Percentiles rank a stretch among this genome's conserved stretches.
Conservation (phyloP, 257 asterid species). For the Petrea volubilis region DNA sequence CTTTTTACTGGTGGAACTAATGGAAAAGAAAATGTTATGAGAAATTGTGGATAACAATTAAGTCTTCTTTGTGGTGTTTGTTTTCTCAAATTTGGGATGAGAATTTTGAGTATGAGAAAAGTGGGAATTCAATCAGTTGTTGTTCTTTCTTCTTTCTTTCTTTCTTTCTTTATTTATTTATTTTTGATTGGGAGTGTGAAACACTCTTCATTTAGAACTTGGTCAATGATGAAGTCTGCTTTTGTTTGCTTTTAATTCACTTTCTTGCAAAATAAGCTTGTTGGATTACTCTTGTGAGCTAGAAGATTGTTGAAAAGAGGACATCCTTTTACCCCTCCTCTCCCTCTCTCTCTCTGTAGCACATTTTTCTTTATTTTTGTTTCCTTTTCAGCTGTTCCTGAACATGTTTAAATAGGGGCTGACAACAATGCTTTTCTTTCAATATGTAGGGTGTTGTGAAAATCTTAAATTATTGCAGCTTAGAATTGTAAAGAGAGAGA, state of each 20-base stretch:
- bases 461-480: slow-evolving; percentile 9
- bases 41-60: background rate
- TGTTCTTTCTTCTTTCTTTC: background rate
- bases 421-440: slow-evolving; percentile 24
- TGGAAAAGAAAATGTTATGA: background rate
- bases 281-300: slow-evolving; percentile 27
- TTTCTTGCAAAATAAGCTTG: slow-evolving; percentile 32
- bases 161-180: background rate
- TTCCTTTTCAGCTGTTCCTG: slow-evolving; percentile 20
- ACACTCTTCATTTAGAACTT: slow-evolving; percentile 19
- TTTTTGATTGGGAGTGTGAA: background rate
- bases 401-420: slow-evolving; percentile 20
- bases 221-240: slow-evolving; percentile 19
- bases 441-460: slow-evolving; percentile 4
- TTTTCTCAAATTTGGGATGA: background rate
- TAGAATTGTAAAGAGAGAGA: too few species aligned
- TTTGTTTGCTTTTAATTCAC: slow-evolving; percentile 14
- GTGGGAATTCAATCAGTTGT: slow-evolving; percentile 4
- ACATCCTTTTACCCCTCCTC: slow-evolving; percentile 33
- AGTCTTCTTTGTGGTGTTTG: background rate
- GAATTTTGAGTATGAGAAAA: background rate
- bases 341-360: slow-evolving; percentile 20
- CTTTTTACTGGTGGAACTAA: too few species aligned
- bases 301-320: slow-evolving; percentile 27
- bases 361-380: slow-evolving; percentile 21